phyloP scores from a whole-genome alignment of 2,329 filamentous ascomycete species.

The Onygena corvina region DNA sequence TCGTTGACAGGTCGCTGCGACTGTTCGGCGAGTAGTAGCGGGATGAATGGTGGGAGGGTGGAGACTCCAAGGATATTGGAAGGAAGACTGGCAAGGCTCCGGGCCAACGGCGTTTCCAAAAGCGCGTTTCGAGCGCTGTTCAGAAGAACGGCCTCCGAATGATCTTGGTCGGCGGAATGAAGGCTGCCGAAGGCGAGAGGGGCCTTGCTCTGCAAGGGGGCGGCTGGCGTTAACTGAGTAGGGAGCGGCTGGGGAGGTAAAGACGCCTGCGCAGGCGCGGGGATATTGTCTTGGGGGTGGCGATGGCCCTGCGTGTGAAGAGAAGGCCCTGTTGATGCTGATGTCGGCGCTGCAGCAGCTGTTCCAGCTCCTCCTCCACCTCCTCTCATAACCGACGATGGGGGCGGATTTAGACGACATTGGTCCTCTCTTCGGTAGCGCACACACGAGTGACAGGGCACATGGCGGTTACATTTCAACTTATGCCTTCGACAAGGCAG shows the following conservation, averaged over 20 bases:
- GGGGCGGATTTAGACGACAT: conserved; percentile 23
- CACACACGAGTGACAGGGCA: conserved; percentile 24
- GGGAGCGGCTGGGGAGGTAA: neutral
- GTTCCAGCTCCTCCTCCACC: too few relatives aligned
- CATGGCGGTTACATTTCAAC: conserved; percentile 24
- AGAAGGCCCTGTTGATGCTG: neutral
- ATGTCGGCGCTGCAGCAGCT: too few relatives aligned
- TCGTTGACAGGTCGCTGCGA: neutral
- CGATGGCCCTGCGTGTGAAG: conserved; percentile 6
- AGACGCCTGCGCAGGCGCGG: neutral
- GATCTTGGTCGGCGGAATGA: neutral
- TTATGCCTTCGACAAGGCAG: conserved; percentile 25
- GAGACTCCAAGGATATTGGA: neutral
- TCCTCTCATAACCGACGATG: conserved; percentile 16
- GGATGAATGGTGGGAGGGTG: neutral
- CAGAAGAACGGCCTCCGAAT: neutral
- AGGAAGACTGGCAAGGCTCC: neutral
- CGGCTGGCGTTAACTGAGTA: neutral
- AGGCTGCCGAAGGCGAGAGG: neutral
- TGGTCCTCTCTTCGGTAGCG: conserved; percentile 23
- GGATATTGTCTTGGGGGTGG: too few relatives aligned
- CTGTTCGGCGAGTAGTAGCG: neutral
- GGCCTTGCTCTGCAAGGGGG: neutral
- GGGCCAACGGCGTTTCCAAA: neutral
- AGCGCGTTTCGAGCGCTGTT: neutral